Evolutionary conservation across 306 rosid genomes (phyloP).

Genomic region (Acmispon strigosus): DNA sequence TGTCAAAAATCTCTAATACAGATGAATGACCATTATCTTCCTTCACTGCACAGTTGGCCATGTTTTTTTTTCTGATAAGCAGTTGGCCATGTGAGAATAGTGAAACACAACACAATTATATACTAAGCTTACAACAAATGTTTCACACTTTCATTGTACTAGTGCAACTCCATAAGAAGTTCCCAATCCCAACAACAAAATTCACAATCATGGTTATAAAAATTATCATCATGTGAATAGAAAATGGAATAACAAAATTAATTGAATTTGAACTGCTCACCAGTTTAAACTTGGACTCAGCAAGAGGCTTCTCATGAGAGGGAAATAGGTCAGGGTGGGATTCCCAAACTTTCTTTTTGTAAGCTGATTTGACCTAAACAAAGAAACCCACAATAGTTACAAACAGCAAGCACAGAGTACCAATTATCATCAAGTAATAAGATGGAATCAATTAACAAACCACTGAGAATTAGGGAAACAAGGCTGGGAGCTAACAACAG

Average conservation of each 20-base stretch:
- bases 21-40: no score
- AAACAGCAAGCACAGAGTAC: no score
- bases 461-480: neutral
- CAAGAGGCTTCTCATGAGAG: conserved; percentile 45
- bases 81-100: neutral
- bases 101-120: neutral
- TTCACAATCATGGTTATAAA: neutral
- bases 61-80: no score
- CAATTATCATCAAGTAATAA: neutral
- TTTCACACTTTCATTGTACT: neutral
- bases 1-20: no score
- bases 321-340: conserved; percentile 80
- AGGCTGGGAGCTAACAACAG: neutral
- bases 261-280: conserved; percentile 29
- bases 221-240: neutral
- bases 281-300: conserved; percentile 63
- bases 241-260: neutral
- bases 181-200: neutral
- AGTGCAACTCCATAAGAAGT: neutral
- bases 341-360: conserved; percentile 73
- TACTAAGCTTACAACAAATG: neutral
- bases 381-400: neutral
- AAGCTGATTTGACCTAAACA: conserved; percentile 64
- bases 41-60: no score
- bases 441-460: neutral